These are phyloP conservation scores for Gossypium mustelinum DNA, from an alignment of 345 rosid genomes.

Conservation along the genomic window DNA sequence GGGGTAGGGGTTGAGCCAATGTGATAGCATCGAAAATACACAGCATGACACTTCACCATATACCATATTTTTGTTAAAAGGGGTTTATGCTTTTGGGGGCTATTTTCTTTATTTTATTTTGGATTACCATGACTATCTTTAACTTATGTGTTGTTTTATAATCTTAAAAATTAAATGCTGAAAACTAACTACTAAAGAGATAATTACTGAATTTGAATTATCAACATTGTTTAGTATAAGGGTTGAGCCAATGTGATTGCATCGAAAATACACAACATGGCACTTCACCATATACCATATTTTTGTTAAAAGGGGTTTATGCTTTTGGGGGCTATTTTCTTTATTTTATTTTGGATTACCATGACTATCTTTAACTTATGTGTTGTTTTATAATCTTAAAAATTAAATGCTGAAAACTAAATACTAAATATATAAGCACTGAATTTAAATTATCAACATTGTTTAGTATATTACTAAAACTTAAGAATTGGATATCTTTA, in stretches of 20 bases:
- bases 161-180: background rate
- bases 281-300: background rate
- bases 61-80: background rate
- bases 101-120: background rate
- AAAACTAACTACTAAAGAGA: background rate
- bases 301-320: background rate
- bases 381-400: background rate
- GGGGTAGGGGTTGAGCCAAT: background rate
- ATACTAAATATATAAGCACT: background rate
- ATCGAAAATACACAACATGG: background rate
- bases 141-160: background rate
- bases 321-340: background rate
- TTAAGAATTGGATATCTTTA: background rate
- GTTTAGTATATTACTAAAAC: background rate
- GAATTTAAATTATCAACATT: background rate
- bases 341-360: background rate
- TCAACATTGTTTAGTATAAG: background rate
- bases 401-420: background rate
- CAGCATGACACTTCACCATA: background rate
- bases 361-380: background rate
- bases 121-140: background rate
- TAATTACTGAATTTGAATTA: background rate
- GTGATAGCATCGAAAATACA: background rate
- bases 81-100: background rate
- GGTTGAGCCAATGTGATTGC: background rate